Percentiles rank a stretch among this genome's conserved stretches.
Evolutionary conservation across 495 filamentous ascomycete species (phyloP).

Genomic region (Glutinoglossum americanum): DNA sequence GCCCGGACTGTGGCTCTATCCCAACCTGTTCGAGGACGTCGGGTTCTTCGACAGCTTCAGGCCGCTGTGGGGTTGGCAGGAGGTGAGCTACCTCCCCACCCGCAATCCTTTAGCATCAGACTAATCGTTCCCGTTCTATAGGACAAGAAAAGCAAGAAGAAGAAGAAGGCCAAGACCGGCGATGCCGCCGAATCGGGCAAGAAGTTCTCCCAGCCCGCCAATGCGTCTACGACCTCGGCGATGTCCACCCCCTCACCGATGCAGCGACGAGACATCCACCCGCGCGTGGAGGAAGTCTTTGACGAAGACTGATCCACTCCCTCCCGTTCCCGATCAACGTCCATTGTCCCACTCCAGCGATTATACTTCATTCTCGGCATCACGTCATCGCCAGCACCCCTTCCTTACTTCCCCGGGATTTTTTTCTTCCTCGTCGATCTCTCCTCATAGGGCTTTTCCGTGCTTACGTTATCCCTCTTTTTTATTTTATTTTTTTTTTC

Average conservation of each 20-base stretch:
- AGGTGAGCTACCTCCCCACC: constrained; percentile 42
- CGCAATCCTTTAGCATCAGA: too few species aligned
- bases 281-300: constrained; percentile 3
- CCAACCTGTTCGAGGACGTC: constrained; percentile 96
- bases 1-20: constrained; percentile 91
- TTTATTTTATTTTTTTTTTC: too few species aligned
- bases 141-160: constrained; percentile 46
- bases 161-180: constrained; percentile 16
- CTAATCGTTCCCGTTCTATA: constrained; percentile 8
- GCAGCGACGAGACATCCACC: constrained; percentile 1
- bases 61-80: constrained; percentile 95
- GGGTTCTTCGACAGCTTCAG: constrained; percentile 96
- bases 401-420: neutral
- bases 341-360: neutral
- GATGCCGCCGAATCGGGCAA: constrained; percentile 1
- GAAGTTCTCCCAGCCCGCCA: neutral
- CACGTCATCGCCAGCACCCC: too few species aligned
- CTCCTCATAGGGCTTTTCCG: too few species aligned
- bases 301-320: neutral
- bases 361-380: neutral
- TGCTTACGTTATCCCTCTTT: too few species aligned
- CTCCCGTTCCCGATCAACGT: neutral
- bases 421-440: too few species aligned
- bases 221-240: neutral
- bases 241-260: neutral